Evolutionary conservation across 1,139 yeast species (phyloP), one percentile per base, ranked within the genome.

Genomic region (Magnusiomyces suaveolens): DNA sequence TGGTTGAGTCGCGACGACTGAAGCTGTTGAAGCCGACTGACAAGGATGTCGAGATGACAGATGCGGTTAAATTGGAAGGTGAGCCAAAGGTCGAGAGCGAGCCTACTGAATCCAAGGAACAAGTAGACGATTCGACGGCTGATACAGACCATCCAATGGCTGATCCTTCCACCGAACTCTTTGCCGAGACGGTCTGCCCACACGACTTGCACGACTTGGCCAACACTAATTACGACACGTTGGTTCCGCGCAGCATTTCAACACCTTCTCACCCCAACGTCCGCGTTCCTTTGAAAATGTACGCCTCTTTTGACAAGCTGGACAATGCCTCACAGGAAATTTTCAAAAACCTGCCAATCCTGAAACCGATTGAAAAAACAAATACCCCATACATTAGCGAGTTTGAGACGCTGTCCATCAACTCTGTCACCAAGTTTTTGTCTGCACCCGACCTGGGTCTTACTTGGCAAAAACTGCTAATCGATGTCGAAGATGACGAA

Each of bases 291-390:
- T 83, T 85, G 72, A 85, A 81, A 60, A 63, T 84, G 12, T 75
- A 75, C 58, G 70, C 83, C 18, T 74, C 78, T 53, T 61, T 78
- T 14, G 75, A 78, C 50, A 80, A 79, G 18, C 67, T 87, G 55
- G 77, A 80, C 57, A 72, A 60, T n/a, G 63, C 66, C 1, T 68
- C 72, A 1, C 59, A 58, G 48, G 65, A 68, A 46, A 53, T 69
- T 2, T 63, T 63, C 46, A 57, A 60, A 33, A 59, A 57, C 52
- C 61, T 67, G 1, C 64, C 66, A 1, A 23, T 48, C n/a, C 51
- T 52, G 2, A 61, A 60, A 50, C 54, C 63, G 1, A 59, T 64
- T 8, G 57, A 61, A 2, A 61, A 64, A 39, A 57, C 60, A 18
- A 56, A 59, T 16, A 57, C 64, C 0, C 67, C 67, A 4, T 67